phyloP scores from a whole-genome alignment of 2,329 filamentous ascomycete species.

The Apiospora pterosperma region DNA sequence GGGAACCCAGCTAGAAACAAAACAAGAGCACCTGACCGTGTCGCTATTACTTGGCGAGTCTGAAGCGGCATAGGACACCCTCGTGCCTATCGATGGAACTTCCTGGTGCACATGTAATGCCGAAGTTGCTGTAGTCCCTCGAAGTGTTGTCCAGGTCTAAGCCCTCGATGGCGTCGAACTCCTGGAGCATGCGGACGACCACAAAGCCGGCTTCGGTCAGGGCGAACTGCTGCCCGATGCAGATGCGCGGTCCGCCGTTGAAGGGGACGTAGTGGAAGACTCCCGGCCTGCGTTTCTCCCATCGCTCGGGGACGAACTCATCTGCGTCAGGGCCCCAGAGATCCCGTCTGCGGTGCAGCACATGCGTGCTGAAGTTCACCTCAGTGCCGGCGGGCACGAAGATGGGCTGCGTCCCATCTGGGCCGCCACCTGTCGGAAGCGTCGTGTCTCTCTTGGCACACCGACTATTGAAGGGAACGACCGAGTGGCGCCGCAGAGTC shows the following conservation, averaged over 20 bases:
- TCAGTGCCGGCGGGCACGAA: constrained; percentile 39
- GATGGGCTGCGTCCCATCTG: constrained; percentile 38
- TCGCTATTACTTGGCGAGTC: neutral
- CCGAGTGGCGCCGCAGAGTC: constrained; percentile 14
- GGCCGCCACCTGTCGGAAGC: constrained; percentile 44
- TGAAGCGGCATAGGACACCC: neutral
- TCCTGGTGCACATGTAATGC: neutral
- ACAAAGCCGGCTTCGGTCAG: constrained; percentile 3
- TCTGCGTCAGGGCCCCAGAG: constrained; percentile 22
- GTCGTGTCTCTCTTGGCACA: constrained; percentile 27
- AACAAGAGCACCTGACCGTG: neutral
- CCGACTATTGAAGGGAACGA: neutral
- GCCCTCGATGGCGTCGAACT: constrained; percentile 5
- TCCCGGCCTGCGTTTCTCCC: constrained; percentile 5
- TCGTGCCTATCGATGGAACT: neutral
- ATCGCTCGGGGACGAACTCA: constrained; percentile 14
- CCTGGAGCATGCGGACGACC: constrained; percentile 1
- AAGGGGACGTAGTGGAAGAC: constrained; percentile 22
- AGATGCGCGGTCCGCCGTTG: constrained; percentile 34
- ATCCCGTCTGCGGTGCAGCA: constrained; percentile 24
- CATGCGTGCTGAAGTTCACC: constrained; percentile 34
- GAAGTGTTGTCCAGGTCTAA: neutral
- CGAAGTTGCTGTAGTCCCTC: neutral
- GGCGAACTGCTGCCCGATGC: constrained; percentile 9
- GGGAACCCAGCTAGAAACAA: neutral